Base-by-base conservation (phyloP, 31 red algal genomes). In the Porphyra umbilicalis region DNA sequence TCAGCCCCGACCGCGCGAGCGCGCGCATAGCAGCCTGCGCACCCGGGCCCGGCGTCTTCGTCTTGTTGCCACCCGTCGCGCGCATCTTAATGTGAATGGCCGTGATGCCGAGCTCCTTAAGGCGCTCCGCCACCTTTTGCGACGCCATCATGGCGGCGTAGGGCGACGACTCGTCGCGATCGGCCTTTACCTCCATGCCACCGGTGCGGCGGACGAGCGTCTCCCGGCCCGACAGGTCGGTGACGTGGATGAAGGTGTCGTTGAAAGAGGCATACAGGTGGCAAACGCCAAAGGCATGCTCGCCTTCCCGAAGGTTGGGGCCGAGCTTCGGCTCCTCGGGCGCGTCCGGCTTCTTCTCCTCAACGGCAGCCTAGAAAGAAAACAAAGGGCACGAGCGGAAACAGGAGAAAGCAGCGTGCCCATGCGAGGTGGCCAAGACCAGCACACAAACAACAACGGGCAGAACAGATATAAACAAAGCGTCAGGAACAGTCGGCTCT, bases 141-240 rank as follows among this genome's bases (percentile, higher is more conserved):
- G 97, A 85, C 10, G 97, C 97, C 82, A 96, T 96, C 97, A 99
- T 99, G 79, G 97, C 97, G 18, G 97, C 97, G 78, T 99, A 99
- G 35, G 97, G 97, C 33, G 97, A 99, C 40, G 88, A 92, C 81
- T 99, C 97, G 75, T 99, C 97, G 78, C 97, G 93, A 89, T 99
- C 97, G 74, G 97, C 97, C 89, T 99, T 99, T 37, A 99, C 97
- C 83, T 99, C 94, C 97, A 99, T 99, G 78, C 97, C 97, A 68
- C 97, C 97, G 9, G 97, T 96, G 35, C 93, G 92, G 42, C 97
- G 97, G 29, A 99, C 94, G 39, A 99, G 83, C 9, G 97, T 99
- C 86, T 99, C 97, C 38, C 92, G 81, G 35, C 97, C 97, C 10
- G 97, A 99, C 32, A 99, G 85, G 87, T 99, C 97, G 8, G 97